Evolutionary conservation across 805 yeast genomes (phyloP), one percentile per base, ranked within the genome.

Genomic region (Wickerhamiella alocasiicola): DNA sequence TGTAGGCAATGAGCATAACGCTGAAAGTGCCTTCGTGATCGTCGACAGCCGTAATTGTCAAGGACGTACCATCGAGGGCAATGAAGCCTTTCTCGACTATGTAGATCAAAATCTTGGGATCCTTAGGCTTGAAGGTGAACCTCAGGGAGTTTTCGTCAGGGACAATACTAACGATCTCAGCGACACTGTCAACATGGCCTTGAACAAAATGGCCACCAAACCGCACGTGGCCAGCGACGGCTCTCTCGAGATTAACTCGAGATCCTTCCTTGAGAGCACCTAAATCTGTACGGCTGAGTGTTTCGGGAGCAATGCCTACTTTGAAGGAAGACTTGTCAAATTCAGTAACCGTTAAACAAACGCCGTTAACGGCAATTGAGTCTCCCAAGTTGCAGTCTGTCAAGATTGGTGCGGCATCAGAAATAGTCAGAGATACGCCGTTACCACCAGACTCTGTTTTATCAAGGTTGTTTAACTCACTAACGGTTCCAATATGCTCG

Each of bases 181-280:
- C 95, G 26, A 78, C 69, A 0, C 95, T 82, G 57, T 91, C 99
- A 21, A 91, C 84, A 63, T 91, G 99, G 5, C 98, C 99, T 50
- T 91, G 98, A 2, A 91, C 99, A 48, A 88, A 74, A 60, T 91
- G 99, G 1, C 99, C 99, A 18, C 99, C 99, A 53, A 87, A 74
- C 47, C 98, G 67, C 5, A 76, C 82, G 40, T 81, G 83, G 11
- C 76, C 75, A 2, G 76, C 66, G 24, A 91, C 84, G 0, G 99
- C 99, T 44, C 99, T 68, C 59, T 91, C 99, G 46, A 88, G 65
- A 56, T 91, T 88, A 16, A 91, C 95, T 44, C 67, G 68, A 15
- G 71, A 57, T 2, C 83, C 87, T 1, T 43, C 36, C 17, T 50
- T 55, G 57, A 88, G 68, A 7, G 60, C 60, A 1, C 85, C 88